Evolutionary conservation across 768 basidiomycete species (phyloP), one percentile per base, ranked within the genome.

Genomic region (Lyophyllum semitale): DNA sequence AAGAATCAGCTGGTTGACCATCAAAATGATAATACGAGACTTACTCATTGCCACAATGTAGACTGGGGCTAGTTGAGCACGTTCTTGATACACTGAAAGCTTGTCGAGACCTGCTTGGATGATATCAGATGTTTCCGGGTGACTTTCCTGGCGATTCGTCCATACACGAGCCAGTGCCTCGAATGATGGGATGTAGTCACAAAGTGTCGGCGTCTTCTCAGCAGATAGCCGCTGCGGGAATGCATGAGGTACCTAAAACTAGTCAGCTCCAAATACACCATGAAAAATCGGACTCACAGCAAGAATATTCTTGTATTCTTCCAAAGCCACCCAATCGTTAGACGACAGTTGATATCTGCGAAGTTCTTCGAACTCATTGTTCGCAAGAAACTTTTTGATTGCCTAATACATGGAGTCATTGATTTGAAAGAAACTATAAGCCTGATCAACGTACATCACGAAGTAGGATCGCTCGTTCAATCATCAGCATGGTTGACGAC

Each of bases 401-500:
- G 66, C 69, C 69, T n/a, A n/a, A n/a, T 68, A 41, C 20, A 54
- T 51, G 45, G 23, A 6, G 48, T 26, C 48, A 51, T 30, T 15
- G 13, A 30, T 29, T 8, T 33, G 47, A 25, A 35, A 41, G 46
- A 33, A 40, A 41, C 29, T 35, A 48, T 15, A 48, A 54, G 27
- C 4, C 32, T n/a, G 12, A 33, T 23, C 53, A 18, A 61, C 58
- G 12, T 58, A 70, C 67, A 33, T 50, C 48, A 26, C 58, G 57
- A 33, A 66, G 57, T 23, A 62, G 26, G 18, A 71, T 22, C 11
- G 65, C 68, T 12, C 64, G 60, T 11, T 69, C 63, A 55, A 70
- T 62, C 70, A 71, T 71, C n/a, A 67, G 49, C 25, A 59, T 54
- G 11, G 65, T 68, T 51, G 67, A 71, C 17, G 69, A 70, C 70